Conservation (phyloP, 148 eudicot species). For the Drosera capensis region DNA sequence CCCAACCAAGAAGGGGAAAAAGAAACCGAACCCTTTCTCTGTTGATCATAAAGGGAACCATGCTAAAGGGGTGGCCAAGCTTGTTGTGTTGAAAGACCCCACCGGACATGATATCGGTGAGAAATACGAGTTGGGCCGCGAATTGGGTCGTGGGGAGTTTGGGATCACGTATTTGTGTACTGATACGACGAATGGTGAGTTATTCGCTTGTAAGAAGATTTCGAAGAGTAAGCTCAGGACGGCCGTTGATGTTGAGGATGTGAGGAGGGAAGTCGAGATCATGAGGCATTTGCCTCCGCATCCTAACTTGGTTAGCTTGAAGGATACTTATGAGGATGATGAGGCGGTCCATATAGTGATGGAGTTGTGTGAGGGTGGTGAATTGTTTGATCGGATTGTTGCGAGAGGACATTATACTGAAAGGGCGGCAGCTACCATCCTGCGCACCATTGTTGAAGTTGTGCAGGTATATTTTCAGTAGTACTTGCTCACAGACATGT, state of each 20-base stretch:
- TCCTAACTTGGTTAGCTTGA: too few species aligned
- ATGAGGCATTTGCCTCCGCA: too few species aligned
- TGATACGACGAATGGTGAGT: constrained; percentile 19
- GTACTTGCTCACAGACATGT: not conserved
- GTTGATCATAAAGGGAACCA: constrained; percentile 5
- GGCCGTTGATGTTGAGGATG: constrained; percentile 45
- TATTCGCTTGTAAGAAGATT: constrained; percentile 47
- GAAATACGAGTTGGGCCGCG: constrained; percentile 30
- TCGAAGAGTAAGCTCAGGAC: constrained; percentile 36
- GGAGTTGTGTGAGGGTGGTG: too few species aligned
- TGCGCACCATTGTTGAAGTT: constrained; percentile 40
- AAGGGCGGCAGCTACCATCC: constrained; percentile 39
- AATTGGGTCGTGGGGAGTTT: constrained; percentile 50
- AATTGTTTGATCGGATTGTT: too few species aligned
- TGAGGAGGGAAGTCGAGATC: too few species aligned
- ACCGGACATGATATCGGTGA: constrained; percentile 28
- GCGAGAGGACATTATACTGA: constrained; percentile 58
- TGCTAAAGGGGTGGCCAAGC: constrained; percentile 9
- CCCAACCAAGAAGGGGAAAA: constrained; percentile 12
- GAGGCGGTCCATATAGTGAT: too few species aligned
- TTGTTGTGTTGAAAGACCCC: constrained; percentile 30
- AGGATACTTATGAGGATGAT: too few species aligned
- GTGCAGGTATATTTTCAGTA: constrained; percentile 28
- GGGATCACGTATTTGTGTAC: constrained; percentile 37
- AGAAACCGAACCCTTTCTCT: constrained; percentile 19